These are phyloP conservation scores for Euphorbia lathyris DNA, from an alignment of 345 rosid species.

Conservation along the genomic window DNA sequence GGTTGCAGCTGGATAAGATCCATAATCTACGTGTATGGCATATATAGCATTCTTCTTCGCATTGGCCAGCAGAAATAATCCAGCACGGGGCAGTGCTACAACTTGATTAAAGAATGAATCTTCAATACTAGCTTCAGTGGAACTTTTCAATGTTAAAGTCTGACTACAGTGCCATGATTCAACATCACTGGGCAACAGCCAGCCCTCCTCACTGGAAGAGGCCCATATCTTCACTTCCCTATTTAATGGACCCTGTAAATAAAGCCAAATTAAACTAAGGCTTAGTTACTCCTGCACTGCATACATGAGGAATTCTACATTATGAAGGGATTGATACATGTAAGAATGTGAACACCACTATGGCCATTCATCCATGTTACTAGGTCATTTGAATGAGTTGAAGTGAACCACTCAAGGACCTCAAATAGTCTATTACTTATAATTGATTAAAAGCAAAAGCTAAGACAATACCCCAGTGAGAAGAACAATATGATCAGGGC, in stretches of 20 bases:
- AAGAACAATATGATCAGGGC: constrained; percentile 78
- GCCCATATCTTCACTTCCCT: constrained; percentile 84
- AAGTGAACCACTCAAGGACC: not conserved
- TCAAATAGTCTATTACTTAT: constrained; percentile 6
- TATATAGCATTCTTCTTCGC: constrained; percentile 89
- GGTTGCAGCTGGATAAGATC: constrained; percentile 63
- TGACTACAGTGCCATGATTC: constrained; percentile 80
- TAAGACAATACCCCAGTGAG: constrained; percentile 63
- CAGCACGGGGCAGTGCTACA: constrained; percentile 63
- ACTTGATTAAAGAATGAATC: constrained; percentile 83
- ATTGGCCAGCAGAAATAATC: constrained; percentile 79
- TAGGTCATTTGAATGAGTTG: not conserved
- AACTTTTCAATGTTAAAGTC: constrained; percentile 68
- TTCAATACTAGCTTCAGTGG: constrained; percentile 51
- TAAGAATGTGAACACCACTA: not conserved
- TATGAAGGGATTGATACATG: not conserved
- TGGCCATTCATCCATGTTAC: not conserved
- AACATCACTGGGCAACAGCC: constrained; percentile 65
- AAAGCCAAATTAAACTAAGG: not conserved
- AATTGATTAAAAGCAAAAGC: constrained; percentile 2
- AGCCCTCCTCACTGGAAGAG: constrained; percentile 69
- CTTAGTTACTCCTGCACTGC: not conserved
- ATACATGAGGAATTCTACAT: not conserved
- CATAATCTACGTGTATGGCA: constrained; percentile 79
- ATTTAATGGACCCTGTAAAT: constrained; percentile 69